Evolutionary conservation across 2,329 filamentous ascomycete species (phyloP), one percentile per base, ranked within the genome.

Genomic region (Sarocladiaceae sp.): DNA sequence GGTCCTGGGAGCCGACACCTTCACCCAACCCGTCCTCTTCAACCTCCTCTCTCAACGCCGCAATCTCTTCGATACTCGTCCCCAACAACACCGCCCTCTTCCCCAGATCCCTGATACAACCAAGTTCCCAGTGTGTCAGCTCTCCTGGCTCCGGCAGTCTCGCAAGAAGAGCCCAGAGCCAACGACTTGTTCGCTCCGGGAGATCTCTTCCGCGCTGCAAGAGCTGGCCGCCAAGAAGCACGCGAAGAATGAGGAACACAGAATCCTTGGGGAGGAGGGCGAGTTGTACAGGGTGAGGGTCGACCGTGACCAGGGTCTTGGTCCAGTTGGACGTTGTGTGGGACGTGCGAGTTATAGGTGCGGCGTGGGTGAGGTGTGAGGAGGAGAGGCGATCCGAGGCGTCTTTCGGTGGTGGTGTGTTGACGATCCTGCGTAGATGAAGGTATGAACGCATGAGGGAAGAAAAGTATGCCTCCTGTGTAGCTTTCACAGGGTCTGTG

Each of bases 81-180:
- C 80, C 75, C 53, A 87, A 66, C 58, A 83, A 64, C 18, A 86
- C 82, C 1, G 90, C 90, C 57, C 84, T 80, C 67, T 90, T 90
- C 1, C 88, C 91, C 29, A 97, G 66, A 53, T 94, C 89, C 49
- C 93, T 78, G 25, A 97, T 73, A 61, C 84, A 82, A 4, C 84
- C 86, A 28, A 96, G 81, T 62, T 94, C 87, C 39, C 83, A 80
- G 56, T 89, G 87, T 55, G 83, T 82, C 65, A 97, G 72, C 65
- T 88, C 84, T 1, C 90, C 90, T 10, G 82, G 72, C 31, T 89
- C 87, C 1, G 88, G 85, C 54, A 93, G 77, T 53, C 84, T 80
- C 2, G 88, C 90, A 40, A 97, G 73, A 53, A 96, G 68, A 0
- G 87, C 84, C 92, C 91, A 97, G 3, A 89, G 74, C 93, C 93